Evolutionary conservation across 441 rosid genomes (phyloP).

Genomic region (Syzygium syzygioides): DNA sequence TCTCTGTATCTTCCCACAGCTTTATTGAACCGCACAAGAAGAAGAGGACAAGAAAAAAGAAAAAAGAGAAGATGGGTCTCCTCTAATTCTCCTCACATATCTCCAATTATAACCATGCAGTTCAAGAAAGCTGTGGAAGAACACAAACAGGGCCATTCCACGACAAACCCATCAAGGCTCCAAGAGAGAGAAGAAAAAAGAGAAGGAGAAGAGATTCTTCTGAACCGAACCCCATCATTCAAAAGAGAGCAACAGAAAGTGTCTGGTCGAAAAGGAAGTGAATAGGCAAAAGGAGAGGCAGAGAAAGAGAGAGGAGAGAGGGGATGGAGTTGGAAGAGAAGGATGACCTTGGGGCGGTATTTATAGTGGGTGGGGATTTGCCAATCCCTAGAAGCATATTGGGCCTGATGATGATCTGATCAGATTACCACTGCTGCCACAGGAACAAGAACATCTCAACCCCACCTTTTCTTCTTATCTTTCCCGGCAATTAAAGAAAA

Average conservation of each 20-base stretch:
- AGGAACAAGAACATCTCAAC: background rate
- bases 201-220: background rate
- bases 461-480: background rate
- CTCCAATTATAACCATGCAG: background rate
- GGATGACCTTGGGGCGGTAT: background rate
- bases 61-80: background rate
- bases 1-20: conserved; percentile 1
- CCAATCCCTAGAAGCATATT: background rate
- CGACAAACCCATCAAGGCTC: background rate
- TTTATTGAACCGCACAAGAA: conserved; percentile 1
- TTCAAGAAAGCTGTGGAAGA: conserved; percentile 10
- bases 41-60: background rate
- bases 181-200: background rate
- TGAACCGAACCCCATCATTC: background rate
- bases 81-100: background rate
- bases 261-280: background rate
- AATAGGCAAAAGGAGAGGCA: background rate
- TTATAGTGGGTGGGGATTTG: background rate
- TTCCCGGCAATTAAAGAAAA: background rate
- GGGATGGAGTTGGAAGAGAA: background rate
- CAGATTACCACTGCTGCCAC: background rate
- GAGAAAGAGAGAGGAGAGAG: background rate
- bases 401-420: background rate
- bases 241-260: background rate
- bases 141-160: conserved; percentile 1